Evolutionary conservation across 805 yeast genomes (phyloP).

Genomic region (Sugiyamaella chiloensis): DNA sequence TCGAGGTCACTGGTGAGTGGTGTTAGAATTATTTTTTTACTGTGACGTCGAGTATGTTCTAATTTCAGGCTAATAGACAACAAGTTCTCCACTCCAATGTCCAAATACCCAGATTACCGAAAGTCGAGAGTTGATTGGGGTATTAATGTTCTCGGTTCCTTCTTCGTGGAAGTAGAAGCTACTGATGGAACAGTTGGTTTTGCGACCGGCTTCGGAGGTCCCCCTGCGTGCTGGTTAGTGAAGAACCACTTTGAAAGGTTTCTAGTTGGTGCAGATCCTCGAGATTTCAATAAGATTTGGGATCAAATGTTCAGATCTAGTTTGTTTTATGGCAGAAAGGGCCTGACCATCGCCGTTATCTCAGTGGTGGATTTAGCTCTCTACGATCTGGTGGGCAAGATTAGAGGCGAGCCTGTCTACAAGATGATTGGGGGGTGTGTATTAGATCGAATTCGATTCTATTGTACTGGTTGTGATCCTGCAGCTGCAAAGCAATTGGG

Average conservation of each 20-base stretch:
- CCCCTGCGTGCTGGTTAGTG: constrained; percentile 48
- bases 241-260: constrained; percentile 47
- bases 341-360: constrained; percentile 47
- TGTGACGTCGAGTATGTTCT: neutral
- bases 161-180: constrained; percentile 48
- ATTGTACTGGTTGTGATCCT: constrained; percentile 50
- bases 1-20: constrained; percentile 46
- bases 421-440: constrained; percentile 52
- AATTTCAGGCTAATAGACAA: constrained; percentile 38
- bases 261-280: constrained; percentile 46
- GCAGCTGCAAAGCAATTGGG: constrained; percentile 49
- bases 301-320: constrained; percentile 49
- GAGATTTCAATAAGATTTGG: constrained; percentile 45
- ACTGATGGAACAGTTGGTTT: constrained; percentile 49
- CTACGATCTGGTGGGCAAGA: constrained; percentile 50
- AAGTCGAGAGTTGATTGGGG: constrained; percentile 49
- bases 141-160: constrained; percentile 49
- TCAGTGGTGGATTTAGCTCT: constrained; percentile 48
- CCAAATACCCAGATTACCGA: constrained; percentile 45
- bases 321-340: constrained; percentile 52
- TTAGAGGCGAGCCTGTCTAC: constrained; percentile 50
- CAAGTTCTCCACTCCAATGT: constrained; percentile 49
- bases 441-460: constrained; percentile 43
- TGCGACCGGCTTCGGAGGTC: constrained; percentile 54
- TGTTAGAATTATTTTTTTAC: neutral